phyloP scores from a whole-genome alignment of 2,329 filamentous ascomycete genomes.

The Colletotrichum karsti region DNA sequence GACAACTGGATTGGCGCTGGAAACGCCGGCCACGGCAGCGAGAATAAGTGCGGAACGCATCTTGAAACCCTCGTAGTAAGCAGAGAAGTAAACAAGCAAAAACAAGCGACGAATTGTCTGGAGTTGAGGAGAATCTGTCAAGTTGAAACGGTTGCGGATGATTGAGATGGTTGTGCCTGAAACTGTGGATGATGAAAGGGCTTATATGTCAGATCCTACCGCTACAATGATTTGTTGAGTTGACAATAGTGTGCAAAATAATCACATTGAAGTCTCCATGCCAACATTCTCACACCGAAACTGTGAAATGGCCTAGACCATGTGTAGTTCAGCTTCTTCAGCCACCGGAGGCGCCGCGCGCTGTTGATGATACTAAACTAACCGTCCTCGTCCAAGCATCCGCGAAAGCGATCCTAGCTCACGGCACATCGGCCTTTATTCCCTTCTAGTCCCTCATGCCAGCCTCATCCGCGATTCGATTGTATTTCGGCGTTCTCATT shows the following conservation, averaged over 20 bases:
- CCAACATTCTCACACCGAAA: background rate
- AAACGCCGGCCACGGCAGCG: constrained; percentile 2
- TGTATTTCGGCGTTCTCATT: background rate
- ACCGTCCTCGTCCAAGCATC: background rate
- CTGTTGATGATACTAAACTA: background rate
- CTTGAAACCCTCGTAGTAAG: background rate
- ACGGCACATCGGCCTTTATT: background rate
- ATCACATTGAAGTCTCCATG: background rate
- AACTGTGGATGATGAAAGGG: background rate
- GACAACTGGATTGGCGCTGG: background rate
- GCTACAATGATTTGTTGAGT: background rate
- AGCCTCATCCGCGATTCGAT: background rate
- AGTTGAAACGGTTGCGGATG: background rate
- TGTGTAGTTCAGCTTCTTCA: background rate
- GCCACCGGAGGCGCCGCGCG: background rate
- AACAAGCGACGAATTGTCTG: background rate
- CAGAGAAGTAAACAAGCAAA: background rate
- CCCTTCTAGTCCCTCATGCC: background rate
- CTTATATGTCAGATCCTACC: background rate
- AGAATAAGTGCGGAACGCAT: constrained; percentile 16
- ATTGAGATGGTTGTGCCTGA: background rate
- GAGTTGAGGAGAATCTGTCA: background rate
- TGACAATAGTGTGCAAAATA: too few relatives aligned
- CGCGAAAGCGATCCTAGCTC: background rate
- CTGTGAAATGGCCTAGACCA: background rate